A percentile compares a stretch with the other conserved stretches of the same genome.
phyloP scores from a whole-genome alignment of 2,329 filamentous ascomycete genomes.

The Cordyceps pruinosa region DNA sequence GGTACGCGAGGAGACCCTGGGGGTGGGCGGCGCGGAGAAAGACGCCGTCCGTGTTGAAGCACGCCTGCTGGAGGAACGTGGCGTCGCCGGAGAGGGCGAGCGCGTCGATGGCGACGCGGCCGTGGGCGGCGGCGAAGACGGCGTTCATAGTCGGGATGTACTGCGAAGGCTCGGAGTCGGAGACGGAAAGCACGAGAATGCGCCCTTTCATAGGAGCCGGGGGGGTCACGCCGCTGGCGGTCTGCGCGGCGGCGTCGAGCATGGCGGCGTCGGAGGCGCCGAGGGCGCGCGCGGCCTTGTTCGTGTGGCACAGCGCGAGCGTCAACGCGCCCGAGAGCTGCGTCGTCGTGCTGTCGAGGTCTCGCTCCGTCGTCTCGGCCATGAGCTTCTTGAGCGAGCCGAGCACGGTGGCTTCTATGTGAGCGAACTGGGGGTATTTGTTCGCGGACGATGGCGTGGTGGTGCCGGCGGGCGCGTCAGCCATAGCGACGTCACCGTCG shows the following conservation, averaged over 20 bases:
- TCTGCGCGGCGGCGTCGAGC: conserved; percentile 29
- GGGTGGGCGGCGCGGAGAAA: conserved; percentile 50
- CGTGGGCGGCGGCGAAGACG: conserved; percentile 88
- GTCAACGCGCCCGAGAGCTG: conserved; percentile 88
- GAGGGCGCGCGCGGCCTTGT: conserved; percentile 66
- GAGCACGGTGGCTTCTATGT: conserved; percentile 76
- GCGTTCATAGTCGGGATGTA: conserved; percentile 99
- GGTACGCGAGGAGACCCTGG: conserved; percentile 75
- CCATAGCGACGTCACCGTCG: conserved; percentile 53
- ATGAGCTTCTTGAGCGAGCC: conserved; percentile 69
- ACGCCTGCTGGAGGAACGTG: conserved; percentile 89
- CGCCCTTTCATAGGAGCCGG: conserved; percentile 46
- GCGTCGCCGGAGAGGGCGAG: conserved; percentile 78
- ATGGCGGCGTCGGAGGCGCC: conserved; percentile 46
- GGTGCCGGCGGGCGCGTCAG: conserved; percentile 32
- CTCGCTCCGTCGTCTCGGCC: conserved; percentile 53
- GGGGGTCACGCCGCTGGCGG: conserved; percentile 22
- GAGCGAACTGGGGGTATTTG: conserved; percentile 88
- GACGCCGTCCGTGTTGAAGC: conserved; percentile 53
- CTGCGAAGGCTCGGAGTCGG: conserved; percentile 74
- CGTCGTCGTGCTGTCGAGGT: conserved; percentile 70
- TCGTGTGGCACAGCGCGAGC: conserved; percentile 82
- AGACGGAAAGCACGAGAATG: conserved; percentile 86
- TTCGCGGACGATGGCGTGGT: conserved; percentile 52
- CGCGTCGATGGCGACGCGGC: conserved; percentile 86